A percentile compares a stretch with the other conserved stretches of the same genome.
Conservation (phyloP, 768 basidiomycete species). For the Russula sp. region DNA sequence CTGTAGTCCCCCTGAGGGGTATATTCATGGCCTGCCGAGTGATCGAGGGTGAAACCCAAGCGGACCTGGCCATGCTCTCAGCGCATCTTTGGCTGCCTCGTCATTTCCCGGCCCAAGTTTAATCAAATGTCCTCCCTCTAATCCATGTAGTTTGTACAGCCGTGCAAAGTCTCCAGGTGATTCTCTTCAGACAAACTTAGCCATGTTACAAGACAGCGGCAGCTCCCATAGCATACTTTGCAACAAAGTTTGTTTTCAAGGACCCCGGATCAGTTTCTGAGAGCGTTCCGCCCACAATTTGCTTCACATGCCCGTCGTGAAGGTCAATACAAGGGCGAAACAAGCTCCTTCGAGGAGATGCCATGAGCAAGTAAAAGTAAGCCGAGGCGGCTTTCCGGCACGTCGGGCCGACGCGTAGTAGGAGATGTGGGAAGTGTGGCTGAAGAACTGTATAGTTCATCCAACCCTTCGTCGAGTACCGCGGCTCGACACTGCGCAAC, state of each 20-base stretch:
- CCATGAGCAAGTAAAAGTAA: background rate
- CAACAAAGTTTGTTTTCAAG: slow-evolving; percentile 86
- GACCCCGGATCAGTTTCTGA: slow-evolving; percentile 54
- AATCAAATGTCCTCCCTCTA: slow-evolving; percentile 91
- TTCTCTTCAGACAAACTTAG: slow-evolving; percentile 44
- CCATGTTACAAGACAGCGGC: background rate
- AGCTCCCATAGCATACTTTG: slow-evolving; percentile 50
- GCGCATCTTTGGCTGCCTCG: slow-evolving; percentile 76
- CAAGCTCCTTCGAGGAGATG: slow-evolving; percentile 33
- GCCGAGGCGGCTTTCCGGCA: background rate
- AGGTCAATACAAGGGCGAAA: slow-evolving; percentile 97
- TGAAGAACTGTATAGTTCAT: slow-evolving; percentile 39
- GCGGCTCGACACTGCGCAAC: slow-evolving; percentile 28
- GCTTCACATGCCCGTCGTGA: slow-evolving; percentile 93
- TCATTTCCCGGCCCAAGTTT: slow-evolving; percentile 92
- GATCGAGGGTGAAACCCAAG: background rate
- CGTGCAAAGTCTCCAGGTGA: slow-evolving; percentile 73
- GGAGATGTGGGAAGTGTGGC: slow-evolving; percentile 36
- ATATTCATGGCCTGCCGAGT: background rate
- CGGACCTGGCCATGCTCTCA: slow-evolving; percentile 77
- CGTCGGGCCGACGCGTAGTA: background rate
- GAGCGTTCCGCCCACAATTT: slow-evolving; percentile 94
- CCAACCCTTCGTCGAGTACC: background rate
- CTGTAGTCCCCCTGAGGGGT: slow-evolving; percentile 51
- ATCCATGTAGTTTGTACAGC: slow-evolving; percentile 61